These are phyloP conservation scores for Chrysopogon serrulatus DNA, from an alignment of 176 grass and related monocot species.

Conservation along the genomic window DNA sequence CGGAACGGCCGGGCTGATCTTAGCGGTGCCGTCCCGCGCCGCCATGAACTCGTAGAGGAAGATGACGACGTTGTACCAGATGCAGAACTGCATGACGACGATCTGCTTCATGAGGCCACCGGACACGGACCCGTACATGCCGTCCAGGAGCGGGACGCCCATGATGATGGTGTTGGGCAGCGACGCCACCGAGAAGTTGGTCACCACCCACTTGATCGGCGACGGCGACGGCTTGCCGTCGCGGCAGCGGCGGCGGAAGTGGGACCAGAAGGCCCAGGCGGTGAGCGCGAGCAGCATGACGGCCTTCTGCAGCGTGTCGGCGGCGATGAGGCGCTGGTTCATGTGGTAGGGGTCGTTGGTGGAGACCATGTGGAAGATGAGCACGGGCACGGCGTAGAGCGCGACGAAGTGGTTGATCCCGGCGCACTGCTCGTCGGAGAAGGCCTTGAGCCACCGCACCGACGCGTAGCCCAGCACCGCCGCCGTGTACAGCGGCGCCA, in stretches of 20 bases:
- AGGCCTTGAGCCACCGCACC: constrained; percentile 52
- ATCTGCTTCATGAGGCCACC: constrained; percentile 72
- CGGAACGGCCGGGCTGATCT: constrained; percentile 10
- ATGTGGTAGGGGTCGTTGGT: constrained; percentile 77
- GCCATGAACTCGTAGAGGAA: constrained; percentile 94
- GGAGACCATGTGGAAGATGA: constrained; percentile 80
- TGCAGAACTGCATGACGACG: constrained; percentile 73
- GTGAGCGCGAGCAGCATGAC: constrained; percentile 50
- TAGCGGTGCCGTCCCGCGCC: constrained; percentile 31
- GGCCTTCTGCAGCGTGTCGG: constrained; percentile 78
- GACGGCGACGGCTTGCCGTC: neutral
- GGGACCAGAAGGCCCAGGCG: constrained; percentile 44
- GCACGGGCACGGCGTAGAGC: constrained; percentile 57
- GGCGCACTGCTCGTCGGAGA: constrained; percentile 66
- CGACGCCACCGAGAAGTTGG: constrained; percentile 72
- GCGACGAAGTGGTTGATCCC: constrained; percentile 94
- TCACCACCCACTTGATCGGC: constrained; percentile 62
- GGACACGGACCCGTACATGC: constrained; percentile 67
- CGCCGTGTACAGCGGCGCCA: constrained; percentile 83
- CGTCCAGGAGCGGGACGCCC: constrained; percentile 73
- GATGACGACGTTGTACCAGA: constrained; percentile 92
- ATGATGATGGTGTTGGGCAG: constrained; percentile 96
- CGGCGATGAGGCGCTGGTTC: constrained; percentile 62
- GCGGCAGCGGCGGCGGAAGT: neutral
- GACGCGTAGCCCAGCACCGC: constrained; percentile 65